Conservation (phyloP, 371 early-diverging fungal species). For the Lichtheimia hyalospora region DNA sequence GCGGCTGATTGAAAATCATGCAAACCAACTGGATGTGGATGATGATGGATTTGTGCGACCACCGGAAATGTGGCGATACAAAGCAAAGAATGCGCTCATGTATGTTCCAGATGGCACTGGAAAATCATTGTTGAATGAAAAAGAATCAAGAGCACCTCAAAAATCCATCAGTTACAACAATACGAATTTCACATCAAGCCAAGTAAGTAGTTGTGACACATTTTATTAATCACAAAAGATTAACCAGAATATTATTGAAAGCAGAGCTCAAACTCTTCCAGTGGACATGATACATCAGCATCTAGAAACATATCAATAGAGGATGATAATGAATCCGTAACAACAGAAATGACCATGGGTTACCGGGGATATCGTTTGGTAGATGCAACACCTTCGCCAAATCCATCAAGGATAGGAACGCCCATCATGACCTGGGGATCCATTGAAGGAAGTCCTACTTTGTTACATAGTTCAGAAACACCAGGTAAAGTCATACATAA, state of each 20-base stretch:
- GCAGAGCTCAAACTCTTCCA: not conserved
- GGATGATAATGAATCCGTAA: conserved; percentile 5
- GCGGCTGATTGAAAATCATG: conserved; percentile 12
- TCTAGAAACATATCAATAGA: conserved; percentile 1
- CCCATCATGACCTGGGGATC: conserved; percentile 85
- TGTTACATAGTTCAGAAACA: conserved; percentile 48
- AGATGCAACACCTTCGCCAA: conserved; percentile 66
- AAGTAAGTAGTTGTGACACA: not conserved
- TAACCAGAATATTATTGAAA: not conserved
- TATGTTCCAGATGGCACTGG: conserved; percentile 58
- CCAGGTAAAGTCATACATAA: conserved; percentile 23
- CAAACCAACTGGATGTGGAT: conserved; percentile 4
- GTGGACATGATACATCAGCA: not conserved
- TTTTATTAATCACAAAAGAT: not conserved
- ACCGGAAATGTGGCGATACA: conserved; percentile 56
- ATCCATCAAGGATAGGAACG: conserved; percentile 50
- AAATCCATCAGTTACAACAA: conserved; percentile 56
- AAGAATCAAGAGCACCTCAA: conserved; percentile 44
- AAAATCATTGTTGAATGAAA: conserved; percentile 32
- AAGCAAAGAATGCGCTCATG: conserved; percentile 67
- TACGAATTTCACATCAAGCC: conserved; percentile 41
- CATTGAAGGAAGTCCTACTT: conserved; percentile 68
- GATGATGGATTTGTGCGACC: conserved; percentile 16
- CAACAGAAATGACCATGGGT: not conserved
- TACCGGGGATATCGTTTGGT: conserved; percentile 63